These are phyloP conservation scores for Marchantia paleacea DNA, from an alignment of 225 moss, liverwort and hornwort genomes.

Conservation along the genomic window DNA sequence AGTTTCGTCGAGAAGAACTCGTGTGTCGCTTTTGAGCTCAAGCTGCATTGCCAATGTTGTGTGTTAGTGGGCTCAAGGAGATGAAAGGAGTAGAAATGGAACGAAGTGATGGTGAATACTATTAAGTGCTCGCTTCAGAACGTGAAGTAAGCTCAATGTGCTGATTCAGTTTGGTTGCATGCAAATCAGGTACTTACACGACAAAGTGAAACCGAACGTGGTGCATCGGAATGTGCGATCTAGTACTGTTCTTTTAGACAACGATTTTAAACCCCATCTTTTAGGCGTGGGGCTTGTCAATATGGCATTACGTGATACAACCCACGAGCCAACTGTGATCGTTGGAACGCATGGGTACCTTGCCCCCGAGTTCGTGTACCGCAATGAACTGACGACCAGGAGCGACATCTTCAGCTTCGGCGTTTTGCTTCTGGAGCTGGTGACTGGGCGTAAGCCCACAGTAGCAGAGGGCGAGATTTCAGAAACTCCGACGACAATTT, in stretches of 20 bases:
- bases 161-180: background rate
- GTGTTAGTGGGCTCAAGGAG: background rate
- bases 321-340: constrained; percentile 71
- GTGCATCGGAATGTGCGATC: constrained; percentile 81
- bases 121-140: no score
- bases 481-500: constrained; percentile 75
- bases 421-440: constrained; percentile 79
- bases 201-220: constrained; percentile 88
- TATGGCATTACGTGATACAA: constrained; percentile 65
- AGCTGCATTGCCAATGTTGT: no score
- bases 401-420: constrained; percentile 97
- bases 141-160: no score
- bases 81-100: no score
- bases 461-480: constrained; percentile 62
- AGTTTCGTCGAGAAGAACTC: no score
- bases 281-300: constrained; percentile 81
- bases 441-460: constrained; percentile 82
- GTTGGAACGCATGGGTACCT: constrained; percentile 85
- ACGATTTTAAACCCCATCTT: constrained; percentile 67
- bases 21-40: no score
- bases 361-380: constrained; percentile 82
- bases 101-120: no score
- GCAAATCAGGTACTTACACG: constrained; percentile 70
- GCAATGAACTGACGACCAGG: constrained; percentile 85
- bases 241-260: constrained; percentile 82